Percentiles rank a stretch among this genome's conserved stretches.
Conservation (phyloP, 495 filamentous ascomycete genomes). For the Penicillium riverlandense region DNA sequence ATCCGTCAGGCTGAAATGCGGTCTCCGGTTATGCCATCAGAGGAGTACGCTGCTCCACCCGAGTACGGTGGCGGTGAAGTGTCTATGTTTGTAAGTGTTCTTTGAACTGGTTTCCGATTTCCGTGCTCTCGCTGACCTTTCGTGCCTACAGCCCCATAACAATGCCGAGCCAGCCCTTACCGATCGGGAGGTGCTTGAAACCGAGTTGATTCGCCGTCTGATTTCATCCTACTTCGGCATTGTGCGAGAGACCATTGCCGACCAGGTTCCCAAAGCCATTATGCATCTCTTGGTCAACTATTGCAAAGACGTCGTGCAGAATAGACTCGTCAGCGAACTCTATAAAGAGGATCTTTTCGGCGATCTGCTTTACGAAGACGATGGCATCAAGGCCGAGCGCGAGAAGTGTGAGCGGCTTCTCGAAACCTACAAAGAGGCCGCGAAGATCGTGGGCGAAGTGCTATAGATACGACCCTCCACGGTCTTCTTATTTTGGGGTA, state of each 20-base stretch:
- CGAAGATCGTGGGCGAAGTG: slow-evolving; percentile 96
- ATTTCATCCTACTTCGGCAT: slow-evolving; percentile 99
- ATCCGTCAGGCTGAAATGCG: slow-evolving; percentile 65
- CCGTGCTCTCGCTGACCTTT: slow-evolving; percentile 2
- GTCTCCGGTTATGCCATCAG: slow-evolving; percentile 28
- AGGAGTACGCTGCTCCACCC: slow-evolving; percentile 31
- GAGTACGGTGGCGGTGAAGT: slow-evolving; percentile 42
- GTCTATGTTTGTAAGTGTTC: slow-evolving; percentile 51
- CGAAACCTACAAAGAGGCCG: slow-evolving; percentile 90
- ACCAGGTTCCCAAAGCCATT: slow-evolving; percentile 96
- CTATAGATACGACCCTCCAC: slow-evolving; percentile 42
- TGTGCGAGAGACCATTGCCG: slow-evolving; percentile 91
- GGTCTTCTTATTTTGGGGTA: not conserved
- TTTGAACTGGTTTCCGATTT: not conserved
- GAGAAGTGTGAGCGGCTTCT: slow-evolving; percentile 96
- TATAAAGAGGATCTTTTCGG: slow-evolving; percentile 92
- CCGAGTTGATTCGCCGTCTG: slow-evolving; percentile 89
- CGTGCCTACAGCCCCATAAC: slow-evolving; percentile 30
- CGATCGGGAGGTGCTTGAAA: slow-evolving; percentile 93
- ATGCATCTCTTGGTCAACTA: slow-evolving; percentile 99
- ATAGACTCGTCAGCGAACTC: slow-evolving; percentile 88
- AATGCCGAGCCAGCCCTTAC: slow-evolving; percentile 73
- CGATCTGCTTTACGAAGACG: slow-evolving; percentile 94
- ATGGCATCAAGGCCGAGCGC: slow-evolving; percentile 90
- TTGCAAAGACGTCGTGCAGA: slow-evolving; percentile 95